Evolutionary conservation across 768 basidiomycete species (phyloP).

Genomic region (Calocera cornea): DNA sequence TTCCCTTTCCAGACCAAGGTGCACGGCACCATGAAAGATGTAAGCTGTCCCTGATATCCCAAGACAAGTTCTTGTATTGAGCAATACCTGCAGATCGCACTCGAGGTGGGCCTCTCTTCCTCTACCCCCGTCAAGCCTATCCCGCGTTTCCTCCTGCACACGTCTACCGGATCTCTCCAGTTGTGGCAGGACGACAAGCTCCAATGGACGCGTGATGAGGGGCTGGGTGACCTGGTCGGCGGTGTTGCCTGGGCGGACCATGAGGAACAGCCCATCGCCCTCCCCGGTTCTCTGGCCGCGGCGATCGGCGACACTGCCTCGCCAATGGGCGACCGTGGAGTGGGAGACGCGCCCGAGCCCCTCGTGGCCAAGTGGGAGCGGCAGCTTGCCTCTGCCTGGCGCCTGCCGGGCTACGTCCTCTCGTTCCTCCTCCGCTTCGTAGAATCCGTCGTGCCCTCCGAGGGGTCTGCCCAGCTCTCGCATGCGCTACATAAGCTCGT

Average conservation of each 20-base stretch:
- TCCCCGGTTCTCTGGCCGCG: too few relatives aligned
- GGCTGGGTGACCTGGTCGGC: constrained; percentile 45
- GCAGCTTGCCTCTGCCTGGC: constrained; percentile 49
- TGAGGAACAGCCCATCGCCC: too few relatives aligned
- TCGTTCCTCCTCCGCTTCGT: constrained; percentile 59
- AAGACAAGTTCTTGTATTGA: not conserved
- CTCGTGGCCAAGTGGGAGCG: constrained; percentile 39
- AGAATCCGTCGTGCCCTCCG: constrained; percentile 4
- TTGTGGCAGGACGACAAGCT: constrained; percentile 49
- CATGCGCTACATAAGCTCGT: constrained; percentile 72
- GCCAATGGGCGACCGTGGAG: constrained; percentile 27
- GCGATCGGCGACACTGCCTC: constrained; percentile 26
- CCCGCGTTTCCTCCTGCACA: constrained; percentile 42
- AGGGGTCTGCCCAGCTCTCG: constrained; percentile 29
- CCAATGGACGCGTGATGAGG: constrained; percentile 73
- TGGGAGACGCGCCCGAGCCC: constrained; percentile 12
- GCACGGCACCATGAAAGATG: constrained; percentile 59
- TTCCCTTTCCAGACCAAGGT: constrained; percentile 51
- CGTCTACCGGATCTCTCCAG: constrained; percentile 65
- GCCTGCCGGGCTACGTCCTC: constrained; percentile 54
- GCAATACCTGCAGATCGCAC: too few relatives aligned
- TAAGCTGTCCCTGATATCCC: constrained; percentile 23
- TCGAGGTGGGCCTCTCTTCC: constrained; percentile 36
- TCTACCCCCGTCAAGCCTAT: constrained; percentile 23
- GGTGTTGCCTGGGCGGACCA: constrained; percentile 70